These are phyloP conservation scores for Acanthamoeba castellanii DNA, from an alignment of 208 protist genomes.

Conservation along the genomic window DNA sequence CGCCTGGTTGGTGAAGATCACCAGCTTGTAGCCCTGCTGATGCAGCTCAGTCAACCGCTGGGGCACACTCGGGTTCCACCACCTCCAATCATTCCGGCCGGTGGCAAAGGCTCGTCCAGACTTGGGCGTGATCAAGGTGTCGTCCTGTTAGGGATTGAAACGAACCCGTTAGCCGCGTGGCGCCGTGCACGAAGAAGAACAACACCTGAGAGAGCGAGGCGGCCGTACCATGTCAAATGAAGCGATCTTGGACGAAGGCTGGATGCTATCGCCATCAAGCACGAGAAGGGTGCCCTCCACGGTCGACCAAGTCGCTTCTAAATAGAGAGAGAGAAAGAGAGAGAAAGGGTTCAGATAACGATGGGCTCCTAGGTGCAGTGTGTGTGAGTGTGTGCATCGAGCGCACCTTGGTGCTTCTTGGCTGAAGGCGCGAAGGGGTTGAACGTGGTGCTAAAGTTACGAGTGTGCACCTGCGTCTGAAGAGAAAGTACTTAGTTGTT, in stretches of 20 bases:
- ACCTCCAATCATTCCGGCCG: slow-evolving; percentile 13
- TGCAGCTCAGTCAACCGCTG: neutral
- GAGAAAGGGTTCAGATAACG: too few species aligned
- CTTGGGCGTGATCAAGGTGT: slow-evolving; percentile 63
- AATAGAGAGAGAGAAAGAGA: too few species aligned
- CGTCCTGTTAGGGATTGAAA: neutral
- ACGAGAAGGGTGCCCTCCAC: slow-evolving; percentile 11
- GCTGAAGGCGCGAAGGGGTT: too few species aligned
- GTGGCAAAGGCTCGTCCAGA: slow-evolving; percentile 23
- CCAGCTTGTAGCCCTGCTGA: slow-evolving; percentile 62
- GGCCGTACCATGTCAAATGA: slow-evolving; percentile 41
- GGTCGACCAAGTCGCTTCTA: too few species aligned
- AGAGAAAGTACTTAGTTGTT: too few species aligned
- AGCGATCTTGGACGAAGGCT: slow-evolving; percentile 48
- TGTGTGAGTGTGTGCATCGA: too few species aligned
- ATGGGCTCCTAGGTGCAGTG: too few species aligned
- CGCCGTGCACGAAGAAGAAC: too few species aligned
- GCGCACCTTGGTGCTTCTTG: too few species aligned
- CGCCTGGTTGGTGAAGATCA: slow-evolving; percentile 75
- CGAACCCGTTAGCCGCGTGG: too few species aligned
- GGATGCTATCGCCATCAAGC: neutral
- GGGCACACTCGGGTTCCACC: neutral
- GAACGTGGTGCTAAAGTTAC: too few species aligned
- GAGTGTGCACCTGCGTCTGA: too few species aligned
- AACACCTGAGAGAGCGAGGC: neutral